Conservation (phyloP, 176 grass and related monocot species). For the Paspalum vaginatum region DNA sequence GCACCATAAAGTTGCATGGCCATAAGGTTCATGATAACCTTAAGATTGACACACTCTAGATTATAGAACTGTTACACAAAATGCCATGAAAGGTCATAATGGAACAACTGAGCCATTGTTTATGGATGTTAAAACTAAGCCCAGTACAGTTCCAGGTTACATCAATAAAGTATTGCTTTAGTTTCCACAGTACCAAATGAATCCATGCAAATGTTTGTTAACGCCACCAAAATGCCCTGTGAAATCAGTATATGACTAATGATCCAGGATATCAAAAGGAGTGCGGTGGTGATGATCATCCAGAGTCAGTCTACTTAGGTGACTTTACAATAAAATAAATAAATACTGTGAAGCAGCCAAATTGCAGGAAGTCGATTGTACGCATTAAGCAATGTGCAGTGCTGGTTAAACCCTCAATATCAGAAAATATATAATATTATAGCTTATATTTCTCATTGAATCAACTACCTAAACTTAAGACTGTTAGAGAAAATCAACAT, state of each 20-base stretch:
- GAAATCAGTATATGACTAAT: neutral
- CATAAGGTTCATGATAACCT: slow-evolving; percentile 11
- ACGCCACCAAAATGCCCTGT: neutral
- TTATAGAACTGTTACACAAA: neutral
- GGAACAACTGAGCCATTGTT: neutral
- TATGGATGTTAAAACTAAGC: neutral
- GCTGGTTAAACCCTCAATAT: neutral
- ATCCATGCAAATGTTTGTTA: neutral
- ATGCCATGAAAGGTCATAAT: neutral
- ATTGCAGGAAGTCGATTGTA: neutral
- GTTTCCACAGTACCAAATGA: neutral
- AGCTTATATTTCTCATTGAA: slow-evolving; percentile 25
- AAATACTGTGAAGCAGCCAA: slow-evolving; percentile 12
- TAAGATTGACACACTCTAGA: neutral
- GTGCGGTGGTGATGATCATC: neutral
- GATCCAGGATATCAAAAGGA: neutral
- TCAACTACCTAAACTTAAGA: neutral
- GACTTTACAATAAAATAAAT: neutral
- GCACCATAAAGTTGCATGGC: neutral
- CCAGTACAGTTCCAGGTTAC: slow-evolving; percentile 2
- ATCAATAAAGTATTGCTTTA: slow-evolving; percentile 3
- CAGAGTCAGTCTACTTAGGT: slow-evolving; percentile 7
- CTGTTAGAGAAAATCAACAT: slow-evolving; percentile 24
- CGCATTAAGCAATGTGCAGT: neutral
- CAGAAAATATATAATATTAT: neutral